Evolutionary conservation across 1,139 yeast genomes (phyloP).

Genomic region (Insectozyma bohioensis): DNA sequence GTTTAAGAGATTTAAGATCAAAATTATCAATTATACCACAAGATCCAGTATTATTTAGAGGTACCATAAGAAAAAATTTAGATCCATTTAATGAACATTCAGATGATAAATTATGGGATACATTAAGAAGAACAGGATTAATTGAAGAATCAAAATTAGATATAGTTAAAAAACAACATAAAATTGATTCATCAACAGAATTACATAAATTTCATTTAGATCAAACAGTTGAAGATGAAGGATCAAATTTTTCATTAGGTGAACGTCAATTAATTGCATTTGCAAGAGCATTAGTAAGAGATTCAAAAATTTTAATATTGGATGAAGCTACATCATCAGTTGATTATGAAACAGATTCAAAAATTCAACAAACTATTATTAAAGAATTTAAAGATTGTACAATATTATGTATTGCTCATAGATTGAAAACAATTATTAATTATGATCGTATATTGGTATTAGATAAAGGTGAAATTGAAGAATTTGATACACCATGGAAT

Average conservation of each 20-base stretch:
- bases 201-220: conserved; percentile 42
- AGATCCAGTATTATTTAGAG: conserved; percentile 87
- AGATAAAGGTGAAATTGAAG: conserved; percentile 56
- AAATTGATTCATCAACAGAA: conserved; percentile 11
- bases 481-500: conserved; percentile 54
- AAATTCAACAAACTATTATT: conserved; percentile 35
- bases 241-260: conserved; percentile 40
- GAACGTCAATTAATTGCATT: conserved; percentile 43
- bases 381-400: conserved; percentile 38
- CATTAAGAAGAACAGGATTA: conserved; percentile 34
- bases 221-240: conserved; percentile 40
- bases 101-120: conserved; percentile 35
- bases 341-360: conserved; percentile 44
- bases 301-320: conserved; percentile 35
- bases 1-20: conserved; percentile 73
- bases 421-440: conserved; percentile 38
- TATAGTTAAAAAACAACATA: conserved; percentile 17
- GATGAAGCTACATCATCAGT: conserved; percentile 47
- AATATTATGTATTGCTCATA: conserved; percentile 42
- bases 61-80: conserved; percentile 75
- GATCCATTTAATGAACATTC: conserved; percentile 55
- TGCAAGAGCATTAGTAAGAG: conserved; percentile 42
- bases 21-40: conserved; percentile 87
- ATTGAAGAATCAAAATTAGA: conserved; percentile 24
- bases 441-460: conserved; percentile 39